Evolutionary conservation across 768 basidiomycete species (phyloP).

Genomic region (Ramaria sp.): DNA sequence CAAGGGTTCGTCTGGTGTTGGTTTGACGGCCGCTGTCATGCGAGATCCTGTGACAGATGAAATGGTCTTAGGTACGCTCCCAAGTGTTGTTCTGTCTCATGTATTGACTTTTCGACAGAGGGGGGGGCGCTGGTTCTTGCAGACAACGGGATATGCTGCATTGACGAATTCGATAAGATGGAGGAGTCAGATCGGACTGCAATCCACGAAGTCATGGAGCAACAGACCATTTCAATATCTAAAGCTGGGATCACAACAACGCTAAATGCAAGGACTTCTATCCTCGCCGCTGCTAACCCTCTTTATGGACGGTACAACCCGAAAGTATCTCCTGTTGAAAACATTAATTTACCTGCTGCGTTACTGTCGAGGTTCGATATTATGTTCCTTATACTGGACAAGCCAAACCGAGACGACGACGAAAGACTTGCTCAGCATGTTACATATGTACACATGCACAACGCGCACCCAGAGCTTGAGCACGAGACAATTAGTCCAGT

Average conservation of each 20-base stretch:
- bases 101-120: slow-evolving; percentile 41
- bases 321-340: slow-evolving; percentile 95
- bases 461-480: slow-evolving; percentile 75
- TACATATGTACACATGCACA: slow-evolving; percentile 95
- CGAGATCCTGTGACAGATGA: slow-evolving; percentile 98
- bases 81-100: background rate
- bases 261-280: slow-evolving; percentile 92
- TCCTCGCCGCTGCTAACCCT: slow-evolving; percentile 96
- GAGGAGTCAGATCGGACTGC: slow-evolving; percentile 95
- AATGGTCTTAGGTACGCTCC: slow-evolving; percentile 85
- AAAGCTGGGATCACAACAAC: slow-evolving; percentile 99
- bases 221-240: slow-evolving; percentile 98
- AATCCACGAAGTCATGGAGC: slow-evolving; percentile 99
- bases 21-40: slow-evolving; percentile 98
- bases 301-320: slow-evolving; percentile 97
- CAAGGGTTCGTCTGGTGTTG: slow-evolving; percentile 96
- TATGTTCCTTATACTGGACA: slow-evolving; percentile 93
- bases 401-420: slow-evolving; percentile 89
- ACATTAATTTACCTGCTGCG: slow-evolving; percentile 97
- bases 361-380: slow-evolving; percentile 94
- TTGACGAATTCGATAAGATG: slow-evolving; percentile 99
- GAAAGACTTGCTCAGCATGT: slow-evolving; percentile 95
- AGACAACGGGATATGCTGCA: slow-evolving; percentile 99
- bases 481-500: slow-evolving; percentile 76
- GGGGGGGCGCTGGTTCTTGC: slow-evolving; percentile 98